Evolutionary conservation across 2,329 filamentous ascomycete species (phyloP).

Genomic region (Phialocephala subalpina): DNA sequence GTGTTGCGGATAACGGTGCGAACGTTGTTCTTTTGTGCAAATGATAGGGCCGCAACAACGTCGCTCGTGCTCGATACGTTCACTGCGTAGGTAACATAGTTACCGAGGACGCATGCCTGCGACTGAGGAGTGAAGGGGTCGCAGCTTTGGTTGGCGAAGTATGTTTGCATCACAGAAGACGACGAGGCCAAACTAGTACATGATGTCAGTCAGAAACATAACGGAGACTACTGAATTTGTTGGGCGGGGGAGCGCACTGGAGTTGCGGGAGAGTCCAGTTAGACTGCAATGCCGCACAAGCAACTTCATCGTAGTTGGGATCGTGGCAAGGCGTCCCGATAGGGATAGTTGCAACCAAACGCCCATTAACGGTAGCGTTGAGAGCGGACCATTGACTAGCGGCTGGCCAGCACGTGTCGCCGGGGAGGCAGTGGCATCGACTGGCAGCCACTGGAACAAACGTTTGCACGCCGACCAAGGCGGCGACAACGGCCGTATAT

Average conservation of each 20-base stretch:
- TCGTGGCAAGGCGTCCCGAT: slow-evolving; percentile 38
- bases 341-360: slow-evolving; percentile 44
- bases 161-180: slow-evolving; percentile 51
- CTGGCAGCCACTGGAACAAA: slow-evolving; percentile 47
- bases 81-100: slow-evolving; percentile 45
- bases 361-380: slow-evolving; percentile 53
- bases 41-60: slow-evolving; percentile 46
- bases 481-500: slow-evolving; percentile 48
- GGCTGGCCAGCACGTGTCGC: slow-evolving; percentile 53
- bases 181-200: slow-evolving; percentile 45
- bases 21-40: slow-evolving; percentile 48
- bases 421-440: slow-evolving; percentile 39
- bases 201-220: no score
- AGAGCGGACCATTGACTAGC: slow-evolving; percentile 52
- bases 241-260: slow-evolving; percentile 42
- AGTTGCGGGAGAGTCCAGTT: slow-evolving; percentile 47
- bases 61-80: slow-evolving; percentile 37
- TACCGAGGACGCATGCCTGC: slow-evolving; percentile 48
- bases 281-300: slow-evolving; percentile 33
- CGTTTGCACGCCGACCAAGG: slow-evolving; percentile 36
- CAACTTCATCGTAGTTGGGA: slow-evolving; percentile 31
- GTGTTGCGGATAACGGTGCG: slow-evolving; percentile 61
- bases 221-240: not conserved
- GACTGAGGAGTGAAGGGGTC: slow-evolving; percentile 45
- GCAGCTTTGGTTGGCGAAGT: slow-evolving; percentile 49